Base-by-base conservation (phyloP, 1,139 yeast species). In the Yamadazyma buinensis region DNA sequence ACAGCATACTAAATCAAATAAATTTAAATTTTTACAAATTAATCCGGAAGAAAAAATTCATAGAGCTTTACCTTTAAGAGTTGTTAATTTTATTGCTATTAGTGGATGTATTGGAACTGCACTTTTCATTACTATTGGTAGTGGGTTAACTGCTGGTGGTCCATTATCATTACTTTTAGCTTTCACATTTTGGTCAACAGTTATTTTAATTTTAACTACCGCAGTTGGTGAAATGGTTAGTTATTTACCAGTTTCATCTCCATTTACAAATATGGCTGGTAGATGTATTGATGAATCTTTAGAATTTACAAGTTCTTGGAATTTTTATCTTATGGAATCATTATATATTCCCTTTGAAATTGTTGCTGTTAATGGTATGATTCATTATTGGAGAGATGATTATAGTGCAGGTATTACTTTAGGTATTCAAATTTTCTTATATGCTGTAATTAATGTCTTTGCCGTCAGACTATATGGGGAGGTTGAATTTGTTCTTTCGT, bases 211-310 rank as follows among this genome's bases (percentile, higher is more conserved):
- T 48, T 74, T 84, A 45, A 84, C 92, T 5, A 81, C 80, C 15
- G 72, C 83, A 2, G 75, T 83, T 4, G 95, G 88, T 1, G 95
- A 85, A 54, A 83, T 85, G 94, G 94, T 84, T 18, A 80, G 84
- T 13, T 84, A 77, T 48, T 57, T 81, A 43, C 95, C 95, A 0
- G 70, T 84, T 7, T 69, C 80, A 31, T 84, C 95, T 1, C 79
- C 79, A 1, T 74, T 74, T 43, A 62, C 72, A 42, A 62, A 68
- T 28, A 68, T 74, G 72, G 75, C 79, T 1, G 79, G 77, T 13
- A 54, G 80, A 37, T 71, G 67, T 42, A 72, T 73, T 23, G 80
- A 75, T 58, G 85, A 82, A 38, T 81, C 94, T 0, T 67, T 82
- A 41, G 92, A 85, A 48, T 77, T 83, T 42, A 82, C 83, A 63